Evolutionary conservation across 2,329 filamentous ascomycete species (phyloP).

Genomic region (Pyrenophora tritici-repentis): DNA sequence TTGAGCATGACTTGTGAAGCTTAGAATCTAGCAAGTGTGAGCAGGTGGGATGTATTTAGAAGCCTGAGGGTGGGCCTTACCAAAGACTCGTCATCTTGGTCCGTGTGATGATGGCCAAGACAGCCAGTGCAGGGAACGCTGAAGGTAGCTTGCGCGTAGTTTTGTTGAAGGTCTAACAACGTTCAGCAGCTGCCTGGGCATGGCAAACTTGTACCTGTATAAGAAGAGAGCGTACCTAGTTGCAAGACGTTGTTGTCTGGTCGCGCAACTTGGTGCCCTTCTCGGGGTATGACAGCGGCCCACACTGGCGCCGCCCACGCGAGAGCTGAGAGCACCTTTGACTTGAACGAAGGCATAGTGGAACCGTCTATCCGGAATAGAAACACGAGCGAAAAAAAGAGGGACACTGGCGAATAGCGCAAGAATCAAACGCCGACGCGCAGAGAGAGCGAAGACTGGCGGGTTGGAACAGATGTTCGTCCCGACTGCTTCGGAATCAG

Average conservation of each 20-base stretch:
- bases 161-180: conserved; percentile 38
- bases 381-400: conserved; percentile 12
- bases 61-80: conserved; percentile 47
- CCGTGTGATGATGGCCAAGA: conserved; percentile 48
- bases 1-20: conserved; percentile 47
- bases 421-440: conserved; percentile 12
- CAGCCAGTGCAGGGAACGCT: conserved; percentile 49
- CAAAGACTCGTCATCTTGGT: conserved; percentile 49
- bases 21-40: conserved; percentile 48
- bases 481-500: conserved; percentile 30
- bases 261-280: conserved; percentile 19
- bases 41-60: conserved; percentile 29
- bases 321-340: conserved; percentile 38
- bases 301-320: conserved; percentile 37
- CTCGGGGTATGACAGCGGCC: conserved; percentile 33
- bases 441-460: conserved; percentile 24
- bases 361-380: conserved; percentile 9
- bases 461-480: conserved; percentile 27
- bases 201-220: conserved; percentile 27
- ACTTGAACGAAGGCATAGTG: conserved; percentile 41
- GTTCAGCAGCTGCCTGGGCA: conserved; percentile 42
- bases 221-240: conserved; percentile 36
- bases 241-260: conserved; percentile 27
- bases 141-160: conserved; percentile 50
- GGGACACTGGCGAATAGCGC: conserved; percentile 7